Percentiles rank a stretch among this genome's conserved stretches.
Conservation (phyloP, 164 flowering plant species). For the Vitis amurensis region DNA sequence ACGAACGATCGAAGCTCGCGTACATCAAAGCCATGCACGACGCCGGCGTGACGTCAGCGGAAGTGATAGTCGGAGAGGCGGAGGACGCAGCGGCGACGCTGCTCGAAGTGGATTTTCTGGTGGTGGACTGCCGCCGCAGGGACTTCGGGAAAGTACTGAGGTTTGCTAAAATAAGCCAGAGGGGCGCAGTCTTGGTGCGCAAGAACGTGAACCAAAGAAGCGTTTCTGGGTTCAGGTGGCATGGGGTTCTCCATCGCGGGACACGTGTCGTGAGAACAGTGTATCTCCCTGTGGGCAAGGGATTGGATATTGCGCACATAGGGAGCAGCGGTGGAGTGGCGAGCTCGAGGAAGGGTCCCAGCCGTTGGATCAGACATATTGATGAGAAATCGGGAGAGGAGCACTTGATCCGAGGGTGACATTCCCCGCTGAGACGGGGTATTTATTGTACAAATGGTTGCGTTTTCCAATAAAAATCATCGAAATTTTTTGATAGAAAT, state of each 20-base stretch:
- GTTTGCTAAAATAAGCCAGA: slow-evolving; percentile 44
- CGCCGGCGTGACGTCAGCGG: slow-evolving; percentile 34
- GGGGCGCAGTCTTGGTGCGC: slow-evolving; percentile 77
- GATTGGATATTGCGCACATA: slow-evolving; percentile 78
- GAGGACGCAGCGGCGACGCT: slow-evolving; percentile 54
- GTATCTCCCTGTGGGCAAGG: slow-evolving; percentile 77
- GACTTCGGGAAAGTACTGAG: slow-evolving; percentile 48
- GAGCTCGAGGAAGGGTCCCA: slow-evolving; percentile 14
- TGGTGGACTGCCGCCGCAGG: slow-evolving; percentile 52
- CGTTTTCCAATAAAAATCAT: too few species aligned
- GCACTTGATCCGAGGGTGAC: slow-evolving; percentile 47
- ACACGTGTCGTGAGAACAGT: slow-evolving; percentile 64
- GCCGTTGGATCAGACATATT: slow-evolving; percentile 68
- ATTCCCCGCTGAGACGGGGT: too few species aligned
- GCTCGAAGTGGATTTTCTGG: slow-evolving; percentile 68
- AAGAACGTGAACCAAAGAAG: slow-evolving; percentile 49
- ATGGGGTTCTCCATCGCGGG: slow-evolving; percentile 29
- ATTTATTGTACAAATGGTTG: too few species aligned
- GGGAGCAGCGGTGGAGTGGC: slow-evolving; percentile 24
- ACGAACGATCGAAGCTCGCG: slow-evolving; percentile 50
- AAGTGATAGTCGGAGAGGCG: slow-evolving; percentile 61
- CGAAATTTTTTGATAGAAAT: too few species aligned
- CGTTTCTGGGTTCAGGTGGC: slow-evolving; percentile 47
- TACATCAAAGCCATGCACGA: slow-evolving; percentile 39
- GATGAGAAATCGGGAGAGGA: slow-evolving; percentile 58